Evolutionary conservation across 2,329 filamentous ascomycete genomes (phyloP).

Genomic region (Aplosporella prunicola): DNA sequence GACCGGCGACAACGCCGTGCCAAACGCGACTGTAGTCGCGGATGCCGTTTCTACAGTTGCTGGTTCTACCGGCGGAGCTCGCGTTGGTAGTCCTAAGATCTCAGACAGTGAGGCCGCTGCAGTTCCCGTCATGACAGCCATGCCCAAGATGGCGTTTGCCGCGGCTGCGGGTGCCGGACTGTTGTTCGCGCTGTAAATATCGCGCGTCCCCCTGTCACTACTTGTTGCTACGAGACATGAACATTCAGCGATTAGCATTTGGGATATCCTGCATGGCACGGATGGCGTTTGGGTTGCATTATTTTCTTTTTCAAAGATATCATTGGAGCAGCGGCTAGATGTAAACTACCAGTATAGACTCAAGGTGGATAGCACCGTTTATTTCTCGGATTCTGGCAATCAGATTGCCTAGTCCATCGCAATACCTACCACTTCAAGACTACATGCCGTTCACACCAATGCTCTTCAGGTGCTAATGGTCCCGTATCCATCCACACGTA

Average conservation of each 20-base stretch:
- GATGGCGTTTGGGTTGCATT: background rate
- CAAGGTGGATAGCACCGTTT: too few relatives aligned
- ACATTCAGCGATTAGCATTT: background rate
- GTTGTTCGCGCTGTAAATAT: conserved; percentile 7
- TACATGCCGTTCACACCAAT: too few relatives aligned
- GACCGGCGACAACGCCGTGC: conserved; percentile 39
- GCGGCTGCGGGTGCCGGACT: conserved; percentile 9
- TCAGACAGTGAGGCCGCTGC: conserved; percentile 15
- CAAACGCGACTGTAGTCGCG: conserved; percentile 42
- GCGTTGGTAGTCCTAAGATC: conserved; percentile 28
- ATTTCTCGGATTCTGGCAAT: too few relatives aligned
- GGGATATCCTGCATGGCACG: background rate
- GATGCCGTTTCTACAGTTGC: conserved; percentile 42
- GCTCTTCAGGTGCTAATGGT: too few relatives aligned
- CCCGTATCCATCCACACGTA: too few relatives aligned
- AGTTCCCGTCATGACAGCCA: conserved; percentile 12
- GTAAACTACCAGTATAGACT: too few relatives aligned
- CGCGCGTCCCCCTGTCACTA: background rate
- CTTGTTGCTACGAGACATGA: background rate
- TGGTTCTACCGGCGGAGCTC: conserved; percentile 35
- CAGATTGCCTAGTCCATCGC: too few relatives aligned
- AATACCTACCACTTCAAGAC: too few relatives aligned
- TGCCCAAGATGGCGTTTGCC: conserved; percentile 4
- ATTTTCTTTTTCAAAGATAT: background rate
- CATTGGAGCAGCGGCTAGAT: too few relatives aligned